Percentiles rank a stretch among this genome's conserved stretches.
Conservation (phyloP, 768 basidiomycete genomes). For the Suillus occidentalis region DNA sequence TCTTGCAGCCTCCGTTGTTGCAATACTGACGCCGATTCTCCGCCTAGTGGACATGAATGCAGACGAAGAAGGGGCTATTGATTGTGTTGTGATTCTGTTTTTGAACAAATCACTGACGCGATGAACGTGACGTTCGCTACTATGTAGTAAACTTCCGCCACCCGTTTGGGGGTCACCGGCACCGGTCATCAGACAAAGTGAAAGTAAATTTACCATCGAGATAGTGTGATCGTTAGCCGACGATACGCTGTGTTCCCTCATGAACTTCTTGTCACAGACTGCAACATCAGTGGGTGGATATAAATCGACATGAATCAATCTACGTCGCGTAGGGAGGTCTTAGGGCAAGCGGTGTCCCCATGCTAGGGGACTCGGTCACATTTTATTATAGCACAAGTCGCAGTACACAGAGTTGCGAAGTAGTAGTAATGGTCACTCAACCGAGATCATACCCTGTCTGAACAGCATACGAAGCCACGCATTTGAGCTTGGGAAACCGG, state of each 20-base stretch:
- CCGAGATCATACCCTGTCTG: conserved; percentile 65
- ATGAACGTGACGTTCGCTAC: not conserved
- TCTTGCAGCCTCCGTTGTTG: conserved; percentile 78
- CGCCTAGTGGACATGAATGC: conserved; percentile 64
- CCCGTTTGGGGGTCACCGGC: not conserved
- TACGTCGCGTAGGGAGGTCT: too few species aligned
- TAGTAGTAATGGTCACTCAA: too few species aligned
- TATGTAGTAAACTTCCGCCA: not conserved
- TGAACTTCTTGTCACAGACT: conserved; percentile 46
- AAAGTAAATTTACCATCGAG: not conserved
- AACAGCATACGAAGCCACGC: conserved; percentile 61
- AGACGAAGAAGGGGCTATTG: not conserved
- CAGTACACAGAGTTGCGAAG: too few species aligned
- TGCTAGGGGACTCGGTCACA: too few species aligned
- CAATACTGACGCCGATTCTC: conserved; percentile 74
- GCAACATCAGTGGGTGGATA: conserved; percentile 3
- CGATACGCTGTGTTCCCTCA: conserved; percentile 48
- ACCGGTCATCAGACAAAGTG: conserved; percentile 37
- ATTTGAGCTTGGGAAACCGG: conserved; percentile 58
- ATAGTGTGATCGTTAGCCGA: conserved; percentile 36
- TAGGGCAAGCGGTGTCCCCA: too few species aligned
- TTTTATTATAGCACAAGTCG: too few species aligned
- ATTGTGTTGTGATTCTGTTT: not conserved
- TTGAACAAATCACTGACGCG: not conserved
- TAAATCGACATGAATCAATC: conserved; percentile 3